Evolutionary conservation across 306 rosid species (phyloP), one percentile per base, ranked within the genome.

Genomic region (Casuarina equisetifolia): DNA sequence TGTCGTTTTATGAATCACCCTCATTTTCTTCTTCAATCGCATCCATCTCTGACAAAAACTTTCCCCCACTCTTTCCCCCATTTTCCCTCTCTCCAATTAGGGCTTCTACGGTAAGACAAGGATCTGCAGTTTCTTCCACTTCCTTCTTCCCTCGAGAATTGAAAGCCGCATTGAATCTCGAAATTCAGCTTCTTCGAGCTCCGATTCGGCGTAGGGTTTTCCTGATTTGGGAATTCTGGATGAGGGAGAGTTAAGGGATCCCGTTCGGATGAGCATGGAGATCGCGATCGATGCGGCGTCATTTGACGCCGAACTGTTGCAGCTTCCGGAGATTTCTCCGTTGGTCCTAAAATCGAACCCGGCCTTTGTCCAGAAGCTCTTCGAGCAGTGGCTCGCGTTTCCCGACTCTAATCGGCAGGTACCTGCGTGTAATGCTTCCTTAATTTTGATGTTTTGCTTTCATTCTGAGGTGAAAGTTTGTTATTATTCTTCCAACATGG

Each of bases 321-420:
- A 96, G 91, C 93, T 96, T 17, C 82, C 82, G 4, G 99, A 96
- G 86, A 89, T 96, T 20, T 90, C 99, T 35, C 84, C 96, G 76
- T 46, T 91, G 73, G 88, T 93, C 10, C 86, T 96, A 80, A 96
- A 96, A 86, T 84, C 98, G 35, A 93, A 92, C 82, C 79, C 83
- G 50, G 83, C 53, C 78, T 88, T 91, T 63, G 96, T 85, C 10
- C 90, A 93, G 83, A 86, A 86, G 82, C 94, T 96, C 61, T 96
- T 90, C 76, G 96, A 92, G 78, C 92, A 91, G 81, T 96, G 99
- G 99, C 94, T 96, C n/a, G 87, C 98, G 78, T 96, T 93, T 50
- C 96, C 97, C 0, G 92, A 86, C 46, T 88, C 86, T 77, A 88
- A 90, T 82, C 98, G 97, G n/a, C 81, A 91, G 97, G 99, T 96